Conservation (phyloP, 805 yeast species). For the Candida gorgasii region DNA sequence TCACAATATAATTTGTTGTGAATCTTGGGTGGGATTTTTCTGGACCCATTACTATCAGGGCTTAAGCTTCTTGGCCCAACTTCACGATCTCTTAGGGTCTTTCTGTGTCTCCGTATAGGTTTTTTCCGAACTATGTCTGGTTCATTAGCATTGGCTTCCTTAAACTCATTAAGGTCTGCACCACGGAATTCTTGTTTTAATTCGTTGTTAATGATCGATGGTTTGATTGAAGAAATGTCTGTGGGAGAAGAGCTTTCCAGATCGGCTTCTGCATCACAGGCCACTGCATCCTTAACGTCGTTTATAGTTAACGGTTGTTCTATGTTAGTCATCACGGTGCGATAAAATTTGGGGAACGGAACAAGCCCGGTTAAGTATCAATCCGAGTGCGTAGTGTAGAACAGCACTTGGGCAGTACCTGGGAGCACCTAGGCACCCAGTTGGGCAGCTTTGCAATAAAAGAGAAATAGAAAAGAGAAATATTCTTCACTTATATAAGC, state of each 20-base stretch:
- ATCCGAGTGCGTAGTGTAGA: too few relatives aligned
- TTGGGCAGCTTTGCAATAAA: too few relatives aligned
- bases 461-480: too few relatives aligned
- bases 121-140: constrained; percentile 1
- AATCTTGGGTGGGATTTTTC: constrained; percentile 25
- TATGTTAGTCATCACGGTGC: neutral
- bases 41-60: constrained; percentile 15
- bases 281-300: constrained; percentile 4
- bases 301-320: constrained; percentile 8
- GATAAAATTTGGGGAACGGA: too few relatives aligned
- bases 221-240: too few relatives aligned
- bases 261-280: neutral
- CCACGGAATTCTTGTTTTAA: too few relatives aligned
- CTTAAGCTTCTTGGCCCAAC: constrained; percentile 12
- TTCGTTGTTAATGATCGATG: too few relatives aligned
- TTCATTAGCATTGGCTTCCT: neutral
- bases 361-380: too few relatives aligned
- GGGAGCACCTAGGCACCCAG: too few relatives aligned
- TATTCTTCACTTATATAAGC: too few relatives aligned
- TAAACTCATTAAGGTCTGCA: neutral
- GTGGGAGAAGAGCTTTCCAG: neutral
- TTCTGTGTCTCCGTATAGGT: constrained; percentile 13
- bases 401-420: too few relatives aligned
- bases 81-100: constrained; percentile 14
- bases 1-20: constrained; percentile 33